Evolutionary conservation across 202 grass and related monocot species (phyloP), one percentile per base, ranked within the genome.

Genomic region (Saccharum hybrid): DNA sequence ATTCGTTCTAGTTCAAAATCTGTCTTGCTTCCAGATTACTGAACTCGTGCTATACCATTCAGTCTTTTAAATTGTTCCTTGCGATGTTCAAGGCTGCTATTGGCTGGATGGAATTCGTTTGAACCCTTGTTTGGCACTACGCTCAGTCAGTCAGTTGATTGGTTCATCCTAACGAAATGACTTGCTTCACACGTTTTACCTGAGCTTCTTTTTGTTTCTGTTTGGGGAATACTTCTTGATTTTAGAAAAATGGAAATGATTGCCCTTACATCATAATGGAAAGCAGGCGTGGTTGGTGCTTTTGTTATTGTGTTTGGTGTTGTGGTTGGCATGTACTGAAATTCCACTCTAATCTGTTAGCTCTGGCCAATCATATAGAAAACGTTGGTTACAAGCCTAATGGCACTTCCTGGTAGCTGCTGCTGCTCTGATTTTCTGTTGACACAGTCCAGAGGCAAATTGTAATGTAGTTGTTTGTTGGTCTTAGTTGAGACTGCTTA

Each of bases 281-380:
- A 68, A 78, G 45, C 28, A 57, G 6, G 15, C 46, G 28, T 12
- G 39, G 83, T 74, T 86, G 73, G 83, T 86, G 60, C 77, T 66
- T 86, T 72, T 77, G 45, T 40, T 77, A 82, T 78, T 66, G 46
- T 73, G 72, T 78, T 68, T 86, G 72, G 78, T 86, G 16, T 52
- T 68, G 46, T 16, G 15, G 82, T 89, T 85, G 77, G 57, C 72
- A 59, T 75, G 68, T 66, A 71, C 54, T 37, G 19, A 75, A 80
- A 69, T 57, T 75, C 60, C 48, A 56, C 61, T 70, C 41, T 76
- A 76, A 45, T 81, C 56, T 76, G 80, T 37, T 84, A 34, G 70
- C 43, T 33, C 52, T 60, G 56, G 63, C 52, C 36, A 51, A 66
- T 70, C 64, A 72, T 57, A 26, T 66, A 61, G 14, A 51, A 22